phyloP scores from a whole-genome alignment of 2,329 filamentous ascomycete genomes.

The Alternaria sp. region DNA sequence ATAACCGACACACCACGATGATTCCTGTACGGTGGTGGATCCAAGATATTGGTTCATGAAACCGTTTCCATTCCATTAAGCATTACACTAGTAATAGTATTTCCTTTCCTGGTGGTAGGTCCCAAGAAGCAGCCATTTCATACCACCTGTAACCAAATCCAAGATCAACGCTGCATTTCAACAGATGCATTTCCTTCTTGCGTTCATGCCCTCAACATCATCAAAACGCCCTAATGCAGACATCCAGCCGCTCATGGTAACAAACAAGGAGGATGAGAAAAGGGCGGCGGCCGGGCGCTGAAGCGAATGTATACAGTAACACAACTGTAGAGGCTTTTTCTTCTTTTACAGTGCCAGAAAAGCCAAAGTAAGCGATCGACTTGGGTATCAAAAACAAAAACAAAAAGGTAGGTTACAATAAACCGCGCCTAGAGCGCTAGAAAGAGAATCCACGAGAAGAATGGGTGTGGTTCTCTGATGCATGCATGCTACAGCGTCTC shows the following conservation, averaged over 20 bases:
- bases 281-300: slow-evolving; percentile 30
- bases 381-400: slow-evolving; percentile 48
- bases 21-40: neutral
- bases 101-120: slow-evolving; percentile 16
- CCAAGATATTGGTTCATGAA: slow-evolving; percentile 8
- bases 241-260: slow-evolving; percentile 27
- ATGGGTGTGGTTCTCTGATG: slow-evolving; percentile 21
- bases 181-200: slow-evolving; percentile 11
- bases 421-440: slow-evolving; percentile 28
- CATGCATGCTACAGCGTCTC: slow-evolving; percentile 15
- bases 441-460: slow-evolving; percentile 23
- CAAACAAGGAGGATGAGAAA: slow-evolving; percentile 27
- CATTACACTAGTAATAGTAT: slow-evolving; percentile 46
- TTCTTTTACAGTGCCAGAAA: slow-evolving; percentile 19
- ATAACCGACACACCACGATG: neutral
- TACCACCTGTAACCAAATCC: slow-evolving; percentile 4
- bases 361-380: slow-evolving; percentile 42
- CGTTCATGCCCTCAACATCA: slow-evolving; percentile 1
- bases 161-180: slow-evolving; percentile 6
- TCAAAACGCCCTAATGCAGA: slow-evolving; percentile 24
- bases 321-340: slow-evolving; percentile 26
- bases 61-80: slow-evolving; percentile 40
- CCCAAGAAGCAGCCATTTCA: slow-evolving; percentile 7
- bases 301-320: slow-evolving; percentile 40
- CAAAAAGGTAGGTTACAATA: slow-evolving; percentile 29